phyloP scores from a whole-genome alignment of 2,329 filamentous ascomycete genomes.

The Alternaria dauci region DNA sequence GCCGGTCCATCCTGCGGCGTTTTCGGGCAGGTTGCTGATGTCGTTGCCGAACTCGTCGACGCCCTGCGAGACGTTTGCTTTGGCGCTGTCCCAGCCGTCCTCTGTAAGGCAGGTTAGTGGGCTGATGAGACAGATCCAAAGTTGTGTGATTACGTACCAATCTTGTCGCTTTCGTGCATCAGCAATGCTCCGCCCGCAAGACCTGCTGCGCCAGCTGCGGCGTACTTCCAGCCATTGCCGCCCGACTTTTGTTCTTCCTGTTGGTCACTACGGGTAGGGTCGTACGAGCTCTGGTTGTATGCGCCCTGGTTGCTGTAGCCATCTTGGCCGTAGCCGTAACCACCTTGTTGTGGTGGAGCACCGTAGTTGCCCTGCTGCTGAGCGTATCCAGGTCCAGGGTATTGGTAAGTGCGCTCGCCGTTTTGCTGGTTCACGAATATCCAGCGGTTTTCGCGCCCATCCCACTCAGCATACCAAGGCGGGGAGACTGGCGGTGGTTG shows the following conservation, averaged over 20 bases:
- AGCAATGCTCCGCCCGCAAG: constrained; percentile 35
- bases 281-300: constrained; percentile 28
- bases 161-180: constrained; percentile 39
- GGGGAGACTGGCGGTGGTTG: constrained; percentile 38
- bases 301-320: constrained; percentile 27
- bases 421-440: constrained; percentile 39
- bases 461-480: constrained; percentile 37
- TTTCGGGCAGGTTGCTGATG: constrained; percentile 33
- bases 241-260: constrained; percentile 29
- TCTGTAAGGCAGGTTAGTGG: constrained; percentile 20
- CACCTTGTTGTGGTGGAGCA: constrained; percentile 16
- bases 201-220: constrained; percentile 34
- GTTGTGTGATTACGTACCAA: constrained; percentile 22
- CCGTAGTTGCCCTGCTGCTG: constrained; percentile 32
- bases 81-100: constrained; percentile 28
- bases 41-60: constrained; percentile 29
- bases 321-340: constrained; percentile 22
- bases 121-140: neutral
- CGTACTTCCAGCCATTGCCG: constrained; percentile 40
- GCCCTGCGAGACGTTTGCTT: constrained; percentile 21
- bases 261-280: constrained; percentile 24
- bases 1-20: constrained; percentile 34
- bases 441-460: constrained; percentile 32
- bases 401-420: constrained; percentile 35
- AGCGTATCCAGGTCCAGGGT: constrained; percentile 33